Evolutionary conservation across 495 filamentous ascomycete species (phyloP).

Genomic region (Cercophora scortea): DNA sequence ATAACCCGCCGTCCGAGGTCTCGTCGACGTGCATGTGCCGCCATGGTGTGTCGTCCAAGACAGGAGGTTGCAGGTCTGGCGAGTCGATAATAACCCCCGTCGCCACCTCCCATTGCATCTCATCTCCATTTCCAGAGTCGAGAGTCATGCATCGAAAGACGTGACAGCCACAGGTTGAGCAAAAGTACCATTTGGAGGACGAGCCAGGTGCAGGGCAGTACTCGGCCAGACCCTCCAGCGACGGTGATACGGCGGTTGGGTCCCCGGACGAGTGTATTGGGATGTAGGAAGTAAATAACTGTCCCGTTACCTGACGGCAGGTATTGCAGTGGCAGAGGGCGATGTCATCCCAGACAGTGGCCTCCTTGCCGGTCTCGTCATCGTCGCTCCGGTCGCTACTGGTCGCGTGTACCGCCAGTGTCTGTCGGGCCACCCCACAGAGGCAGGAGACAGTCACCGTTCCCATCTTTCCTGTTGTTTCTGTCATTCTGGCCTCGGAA

Average conservation of each 20-base stretch:
- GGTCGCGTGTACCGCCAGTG: constrained; percentile 15
- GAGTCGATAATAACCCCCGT: constrained; percentile 22
- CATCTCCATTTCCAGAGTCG: not conserved
- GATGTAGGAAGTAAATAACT: constrained; percentile 48
- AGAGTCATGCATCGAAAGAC: constrained; percentile 32
- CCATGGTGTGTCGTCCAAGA: constrained; percentile 11
- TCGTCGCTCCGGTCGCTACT: not conserved
- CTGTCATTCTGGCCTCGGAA: not conserved
- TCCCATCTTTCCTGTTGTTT: not conserved
- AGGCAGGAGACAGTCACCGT: constrained; percentile 42
- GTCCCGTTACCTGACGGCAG: constrained; percentile 54
- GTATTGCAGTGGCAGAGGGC: constrained; percentile 58
- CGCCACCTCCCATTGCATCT: constrained; percentile 26
- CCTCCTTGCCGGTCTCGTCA: not conserved
- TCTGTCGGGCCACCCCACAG: constrained; percentile 42
- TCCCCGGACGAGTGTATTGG: constrained; percentile 7
- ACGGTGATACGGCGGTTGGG: constrained; percentile 18
- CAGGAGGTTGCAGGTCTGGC: not conserved
- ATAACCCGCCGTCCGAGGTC: constrained; percentile 52
- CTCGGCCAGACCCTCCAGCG: constrained; percentile 39
- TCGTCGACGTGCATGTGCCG: constrained; percentile 42
- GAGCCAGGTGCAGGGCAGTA: constrained; percentile 22
- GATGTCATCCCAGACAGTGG: constrained; percentile 11
- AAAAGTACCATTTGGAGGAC: constrained; percentile 48
- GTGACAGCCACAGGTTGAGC: constrained; percentile 60